Evolutionary conservation across 208 protist genomes (phyloP).

Genomic region (Crithidia thermophila): DNA sequence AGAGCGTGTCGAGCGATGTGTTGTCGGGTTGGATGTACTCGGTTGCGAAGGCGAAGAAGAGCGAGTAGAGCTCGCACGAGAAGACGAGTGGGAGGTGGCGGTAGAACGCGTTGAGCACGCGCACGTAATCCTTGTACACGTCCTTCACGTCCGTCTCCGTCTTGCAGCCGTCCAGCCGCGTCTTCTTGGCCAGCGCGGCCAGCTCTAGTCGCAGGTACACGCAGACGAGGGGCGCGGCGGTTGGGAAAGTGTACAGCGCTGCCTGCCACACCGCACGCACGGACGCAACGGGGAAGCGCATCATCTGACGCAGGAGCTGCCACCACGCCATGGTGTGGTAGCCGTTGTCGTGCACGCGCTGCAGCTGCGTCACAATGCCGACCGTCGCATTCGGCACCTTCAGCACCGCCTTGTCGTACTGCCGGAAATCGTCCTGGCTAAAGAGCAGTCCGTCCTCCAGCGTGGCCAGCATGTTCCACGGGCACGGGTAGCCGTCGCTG

Average conservation of each 20-base stretch:
- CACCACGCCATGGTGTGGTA: constrained; percentile 73
- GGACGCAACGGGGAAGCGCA: constrained; percentile 65
- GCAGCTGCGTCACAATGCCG: constrained; percentile 38
- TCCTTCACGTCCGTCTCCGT: constrained; percentile 65
- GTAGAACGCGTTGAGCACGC: constrained; percentile 81
- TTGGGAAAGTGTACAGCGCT: constrained; percentile 76
- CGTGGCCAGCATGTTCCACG: constrained; percentile 76
- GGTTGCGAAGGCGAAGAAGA: constrained; percentile 73
- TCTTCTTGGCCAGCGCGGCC: constrained; percentile 38
- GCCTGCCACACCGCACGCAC: constrained; percentile 74
- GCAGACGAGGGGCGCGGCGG: constrained; percentile 51
- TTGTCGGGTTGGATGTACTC: constrained; percentile 71
- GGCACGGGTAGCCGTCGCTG: constrained; percentile 52
- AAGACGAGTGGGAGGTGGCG: constrained; percentile 77
- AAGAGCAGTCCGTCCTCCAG: constrained; percentile 36
- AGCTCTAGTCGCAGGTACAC: constrained; percentile 71
- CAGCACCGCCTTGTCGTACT: constrained; percentile 34
- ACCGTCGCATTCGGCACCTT: constrained; percentile 68
- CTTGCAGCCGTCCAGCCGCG: constrained; percentile 49
- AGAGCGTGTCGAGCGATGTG: constrained; percentile 56
- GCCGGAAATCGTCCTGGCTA: constrained; percentile 17
- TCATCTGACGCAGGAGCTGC: constrained; percentile 57
- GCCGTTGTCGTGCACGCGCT: constrained; percentile 53
- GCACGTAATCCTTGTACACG: constrained; percentile 59
- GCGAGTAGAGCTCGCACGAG: constrained; percentile 70